Evolutionary conservation across 805 yeast genomes (phyloP), one percentile per base, ranked within the genome.

Genomic region (Soucietia sequanensis): DNA sequence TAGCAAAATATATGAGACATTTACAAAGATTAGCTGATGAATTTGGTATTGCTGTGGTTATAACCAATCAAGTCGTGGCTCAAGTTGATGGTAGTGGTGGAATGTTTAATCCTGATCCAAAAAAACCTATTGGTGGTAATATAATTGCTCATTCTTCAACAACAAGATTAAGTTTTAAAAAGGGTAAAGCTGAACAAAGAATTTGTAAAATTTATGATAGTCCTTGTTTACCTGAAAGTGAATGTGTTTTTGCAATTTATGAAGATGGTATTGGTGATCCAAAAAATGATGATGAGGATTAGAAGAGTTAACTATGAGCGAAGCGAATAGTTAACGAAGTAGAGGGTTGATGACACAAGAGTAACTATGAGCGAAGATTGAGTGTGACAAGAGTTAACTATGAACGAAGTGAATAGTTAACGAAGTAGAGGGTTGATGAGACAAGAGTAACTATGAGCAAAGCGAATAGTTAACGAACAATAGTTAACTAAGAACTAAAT

Each of bases 201-300:
- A 81, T 87, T 17, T 93, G 98, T 67, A 89, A 88, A 60, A 85
- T 93, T 30, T 89, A 87, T 49, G 99, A 93, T 58, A 87, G 96
- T 41, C 99, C 99, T 3, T 90, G 97, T 54, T 69, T 93, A 41
- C 97, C 99, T 0, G 98, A 93, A 56, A 81, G 93, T 34, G 98
- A 93, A 50, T 85, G 96, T 50, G 83, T 87, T 6, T 91, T 93
- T 67, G 97, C 96, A 4, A 87, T 93, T 43, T 93, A 90, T 56
- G 96, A 88, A 58, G 96, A 91, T 50, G 99, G 99, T 41, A 81
- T 93, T 44, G 96, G 95, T 38, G 99, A 93, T 65, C 97, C 98
- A 32, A 78, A 82, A 46, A 87, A 84, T 13, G 93, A 84, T 33
- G 91, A 82, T 35, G 48, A 46, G 21, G 37, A 37, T 20, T 43